A percentile compares a stretch with the other conserved stretches of the same genome.
phyloP scores from a whole-genome alignment of 768 basidiomycete genomes.

The Collybia sp. region DNA sequence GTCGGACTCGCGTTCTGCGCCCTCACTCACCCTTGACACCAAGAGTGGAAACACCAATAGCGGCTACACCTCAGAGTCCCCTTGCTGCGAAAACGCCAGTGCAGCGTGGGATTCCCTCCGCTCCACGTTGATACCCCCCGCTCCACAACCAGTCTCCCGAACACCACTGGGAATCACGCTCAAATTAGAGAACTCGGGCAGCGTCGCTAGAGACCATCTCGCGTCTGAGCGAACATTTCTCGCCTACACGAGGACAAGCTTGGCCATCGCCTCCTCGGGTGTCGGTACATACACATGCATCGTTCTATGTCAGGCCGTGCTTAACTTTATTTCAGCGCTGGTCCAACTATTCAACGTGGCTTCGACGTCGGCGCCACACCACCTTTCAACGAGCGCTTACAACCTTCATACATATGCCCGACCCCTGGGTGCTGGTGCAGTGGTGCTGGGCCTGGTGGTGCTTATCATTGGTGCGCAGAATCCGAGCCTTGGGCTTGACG shows the following conservation, averaged over 20 bases:
- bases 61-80: too few species aligned
- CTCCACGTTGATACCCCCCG: too few species aligned
- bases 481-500: not conserved
- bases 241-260: constrained; percentile 61
- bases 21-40: too few species aligned
- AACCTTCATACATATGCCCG: constrained; percentile 31
- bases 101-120: too few species aligned
- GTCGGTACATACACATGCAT: constrained; percentile 40
- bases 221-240: constrained; percentile 62
- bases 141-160: too few species aligned
- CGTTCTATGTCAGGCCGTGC: not conserved
- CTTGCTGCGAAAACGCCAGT: too few species aligned
- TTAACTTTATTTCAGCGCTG: constrained; percentile 29
- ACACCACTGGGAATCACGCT: not conserved
- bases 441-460: constrained; percentile 41
- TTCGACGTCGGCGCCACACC: constrained; percentile 8
- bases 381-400: constrained; percentile 6
- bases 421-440: constrained; percentile 47
- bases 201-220: constrained; percentile 60
- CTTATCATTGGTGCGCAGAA: constrained; percentile 39
- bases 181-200: constrained; percentile 47
- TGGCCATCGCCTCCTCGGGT: constrained; percentile 53
- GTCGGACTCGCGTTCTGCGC: too few species aligned
- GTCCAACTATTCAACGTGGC: constrained; percentile 50
- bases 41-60: too few species aligned